Evolutionary conservation across 176 grass and related monocot species (phyloP).

Genomic region (Oryza nivara): DNA sequence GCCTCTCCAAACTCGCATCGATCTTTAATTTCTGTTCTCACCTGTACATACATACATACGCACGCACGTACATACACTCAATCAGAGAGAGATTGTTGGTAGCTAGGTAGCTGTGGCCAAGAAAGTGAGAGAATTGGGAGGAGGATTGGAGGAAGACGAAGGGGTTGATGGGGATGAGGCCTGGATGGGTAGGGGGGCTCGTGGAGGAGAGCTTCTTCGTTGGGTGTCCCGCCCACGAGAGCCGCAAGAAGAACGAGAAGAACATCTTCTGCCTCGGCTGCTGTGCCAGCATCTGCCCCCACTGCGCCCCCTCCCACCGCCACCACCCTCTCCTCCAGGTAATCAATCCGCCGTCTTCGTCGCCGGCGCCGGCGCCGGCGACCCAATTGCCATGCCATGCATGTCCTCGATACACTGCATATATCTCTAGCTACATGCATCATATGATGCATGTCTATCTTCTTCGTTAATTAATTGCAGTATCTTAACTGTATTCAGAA

Average conservation of each 20-base stretch:
- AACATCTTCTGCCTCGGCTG: conserved; percentile 99
- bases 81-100: neutral
- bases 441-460: no score
- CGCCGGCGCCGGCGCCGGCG: neutral
- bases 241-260: conserved; percentile 95
- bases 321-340: conserved; percentile 84
- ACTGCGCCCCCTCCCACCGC: conserved; percentile 71
- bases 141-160: neutral
- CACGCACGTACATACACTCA: neutral
- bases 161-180: conserved; percentile 42
- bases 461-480: neutral
- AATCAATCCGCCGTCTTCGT: no score
- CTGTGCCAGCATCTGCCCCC: conserved; percentile 83
- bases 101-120: neutral
- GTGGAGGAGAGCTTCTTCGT: conserved; percentile 96
- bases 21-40: neutral
- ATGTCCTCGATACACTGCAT: neutral
- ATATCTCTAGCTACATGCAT: no score
- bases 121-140: neutral
- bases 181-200: conserved; percentile 63
- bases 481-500: neutral
- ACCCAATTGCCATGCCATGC: neutral
- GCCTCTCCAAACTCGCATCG: neutral
- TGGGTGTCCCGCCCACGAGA: conserved; percentile 61
- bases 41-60: neutral